phyloP scores from a whole-genome alignment of 1,139 yeast genomes.

The Pichia sp. region DNA sequence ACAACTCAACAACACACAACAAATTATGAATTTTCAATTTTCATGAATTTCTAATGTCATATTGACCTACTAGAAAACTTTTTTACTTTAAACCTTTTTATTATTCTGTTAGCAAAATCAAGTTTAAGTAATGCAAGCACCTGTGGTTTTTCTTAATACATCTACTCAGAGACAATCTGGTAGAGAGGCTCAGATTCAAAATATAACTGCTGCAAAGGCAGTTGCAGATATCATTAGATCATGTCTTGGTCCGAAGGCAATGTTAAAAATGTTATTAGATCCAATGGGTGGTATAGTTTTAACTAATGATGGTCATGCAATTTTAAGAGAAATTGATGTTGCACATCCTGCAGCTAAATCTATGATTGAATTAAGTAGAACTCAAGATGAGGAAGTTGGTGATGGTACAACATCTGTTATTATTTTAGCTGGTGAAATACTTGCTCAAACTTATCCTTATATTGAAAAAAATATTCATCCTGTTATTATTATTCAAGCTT shows the following conservation, averaged over 20 bases:
- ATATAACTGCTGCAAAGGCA: constrained; percentile 98
- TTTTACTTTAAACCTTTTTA: no score
- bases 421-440: constrained; percentile 89
- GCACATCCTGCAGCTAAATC: constrained; percentile 98
- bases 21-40: no score
- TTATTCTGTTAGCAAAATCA: no score
- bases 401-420: constrained; percentile 98
- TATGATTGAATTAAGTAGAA: constrained; percentile 93
- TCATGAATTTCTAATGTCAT: no score
- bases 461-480: constrained; percentile 95
- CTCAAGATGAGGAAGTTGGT: constrained; percentile 99
- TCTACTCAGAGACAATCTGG: constrained; percentile 93
- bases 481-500: constrained; percentile 89
- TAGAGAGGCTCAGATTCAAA: constrained; percentile 93
- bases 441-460: constrained; percentile 93
- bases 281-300: constrained; percentile 98
- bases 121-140: constrained; percentile 51
- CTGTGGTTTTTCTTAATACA: constrained; percentile 74
- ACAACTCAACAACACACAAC: no score
- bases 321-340: constrained; percentile 81
- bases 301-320: constrained; percentile 97
- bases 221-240: constrained; percentile 96
- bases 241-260: constrained; percentile 98
- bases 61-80: no score
- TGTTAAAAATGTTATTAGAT: constrained; percentile 95